Conservation (phyloP, 352 stramenopile species). For the Globisporangium echinulatum region DNA sequence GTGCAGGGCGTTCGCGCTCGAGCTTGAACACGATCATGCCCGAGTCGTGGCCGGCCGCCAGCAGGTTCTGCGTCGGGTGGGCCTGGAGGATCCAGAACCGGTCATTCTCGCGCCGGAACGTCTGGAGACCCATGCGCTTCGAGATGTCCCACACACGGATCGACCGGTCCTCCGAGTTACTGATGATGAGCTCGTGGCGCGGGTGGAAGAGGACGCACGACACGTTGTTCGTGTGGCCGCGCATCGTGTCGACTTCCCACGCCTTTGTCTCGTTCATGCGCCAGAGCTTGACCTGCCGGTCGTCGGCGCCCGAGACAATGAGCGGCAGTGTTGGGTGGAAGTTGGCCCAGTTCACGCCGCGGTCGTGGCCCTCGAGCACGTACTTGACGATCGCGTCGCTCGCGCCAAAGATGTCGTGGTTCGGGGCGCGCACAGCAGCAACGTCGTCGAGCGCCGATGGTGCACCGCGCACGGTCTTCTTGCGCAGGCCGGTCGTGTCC, state of each 20-base stretch:
- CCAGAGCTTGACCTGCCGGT: constrained; percentile 99
- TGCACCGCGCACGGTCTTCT: constrained; percentile 95
- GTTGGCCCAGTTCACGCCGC: constrained; percentile 98
- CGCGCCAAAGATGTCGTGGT: constrained; percentile 97
- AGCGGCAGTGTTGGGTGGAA: constrained; percentile 99
- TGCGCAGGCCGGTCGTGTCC: constrained; percentile 98
- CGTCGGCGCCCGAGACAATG: constrained; percentile 97
- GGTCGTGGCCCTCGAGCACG: constrained; percentile 98
- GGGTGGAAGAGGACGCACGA: constrained; percentile 99
- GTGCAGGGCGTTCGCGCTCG: constrained; percentile 94
- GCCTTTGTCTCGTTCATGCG: constrained; percentile 99
- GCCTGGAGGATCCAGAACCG: constrained; percentile 98
- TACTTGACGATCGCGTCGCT: constrained; percentile 99
- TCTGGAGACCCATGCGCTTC: constrained; percentile 98
- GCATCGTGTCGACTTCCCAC: constrained; percentile 99
- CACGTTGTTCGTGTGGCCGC: constrained; percentile 99
- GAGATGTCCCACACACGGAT: constrained; percentile 99
- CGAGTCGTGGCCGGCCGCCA: constrained; percentile 98
- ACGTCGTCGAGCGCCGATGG: constrained; percentile 77
- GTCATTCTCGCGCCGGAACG: constrained; percentile 98
- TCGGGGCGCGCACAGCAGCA: constrained; percentile 45
- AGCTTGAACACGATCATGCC: constrained; percentile 99
- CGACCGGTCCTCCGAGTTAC: constrained; percentile 98
- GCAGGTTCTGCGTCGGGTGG: constrained; percentile 95
- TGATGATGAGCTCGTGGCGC: constrained; percentile 98